Conservation (phyloP, 129 eudicot genomes). For the Tagetes patula region DNA sequence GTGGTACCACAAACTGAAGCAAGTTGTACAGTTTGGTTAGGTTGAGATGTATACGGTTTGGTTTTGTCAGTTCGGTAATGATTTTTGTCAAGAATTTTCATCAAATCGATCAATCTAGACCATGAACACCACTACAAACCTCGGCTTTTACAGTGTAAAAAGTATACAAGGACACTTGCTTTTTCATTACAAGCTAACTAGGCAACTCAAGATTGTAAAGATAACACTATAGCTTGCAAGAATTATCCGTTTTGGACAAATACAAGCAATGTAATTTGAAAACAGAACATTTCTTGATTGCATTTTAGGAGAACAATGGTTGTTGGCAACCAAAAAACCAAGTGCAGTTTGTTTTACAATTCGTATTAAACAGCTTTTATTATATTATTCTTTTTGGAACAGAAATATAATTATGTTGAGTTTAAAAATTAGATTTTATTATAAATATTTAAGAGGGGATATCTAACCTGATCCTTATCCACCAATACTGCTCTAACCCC, state of each 20-base stretch:
- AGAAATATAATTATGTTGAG: neutral
- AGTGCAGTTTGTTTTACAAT: neutral
- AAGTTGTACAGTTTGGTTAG: neutral
- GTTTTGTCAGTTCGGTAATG: neutral
- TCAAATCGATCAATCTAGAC: neutral
- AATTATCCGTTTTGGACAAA: neutral
- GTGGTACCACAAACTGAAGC: neutral
- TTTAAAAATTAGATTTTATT: neutral
- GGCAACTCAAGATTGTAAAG: neutral
- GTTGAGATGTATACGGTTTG: neutral
- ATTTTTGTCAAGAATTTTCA: neutral
- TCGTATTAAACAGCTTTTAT: neutral
- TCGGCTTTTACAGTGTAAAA: neutral
- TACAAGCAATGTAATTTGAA: neutral
- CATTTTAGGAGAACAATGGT: neutral
- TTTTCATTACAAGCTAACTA: constrained; percentile 6
- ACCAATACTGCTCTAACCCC: constrained; percentile 95
- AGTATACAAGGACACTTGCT: neutral
- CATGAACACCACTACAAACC: neutral
- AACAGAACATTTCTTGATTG: neutral
- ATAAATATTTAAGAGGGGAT: neutral
- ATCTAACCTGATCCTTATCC: constrained; percentile 95
- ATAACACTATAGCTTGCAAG: neutral
- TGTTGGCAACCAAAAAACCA: neutral
- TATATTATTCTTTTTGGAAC: neutral